Evolutionary conservation across 495 filamentous ascomycete species (phyloP).

Genomic region (Hypoxylon intermedium): DNA sequence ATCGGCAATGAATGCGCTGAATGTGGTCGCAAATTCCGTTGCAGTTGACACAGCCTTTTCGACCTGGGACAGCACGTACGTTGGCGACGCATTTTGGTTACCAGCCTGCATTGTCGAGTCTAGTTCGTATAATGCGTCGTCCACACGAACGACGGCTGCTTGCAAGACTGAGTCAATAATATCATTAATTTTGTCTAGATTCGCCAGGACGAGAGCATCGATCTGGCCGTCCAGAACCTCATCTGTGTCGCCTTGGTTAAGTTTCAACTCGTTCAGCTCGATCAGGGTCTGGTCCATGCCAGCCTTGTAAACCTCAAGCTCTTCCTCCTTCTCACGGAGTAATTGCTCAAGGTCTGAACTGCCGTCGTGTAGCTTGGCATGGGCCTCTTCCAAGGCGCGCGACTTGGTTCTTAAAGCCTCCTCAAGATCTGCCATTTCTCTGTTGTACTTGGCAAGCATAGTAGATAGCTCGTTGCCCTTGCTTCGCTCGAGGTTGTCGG

Average conservation of each 20-base stretch:
- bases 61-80: constrained; percentile 93
- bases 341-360: constrained; percentile 83
- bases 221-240: constrained; percentile 87
- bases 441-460: constrained; percentile 93
- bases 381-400: constrained; percentile 83
- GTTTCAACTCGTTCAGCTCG: constrained; percentile 83
- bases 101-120: constrained; percentile 98
- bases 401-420: constrained; percentile 90
- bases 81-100: constrained; percentile 96
- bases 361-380: constrained; percentile 76
- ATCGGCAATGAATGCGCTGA: constrained; percentile 97
- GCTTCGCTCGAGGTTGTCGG: constrained; percentile 87
- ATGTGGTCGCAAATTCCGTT: constrained; percentile 94
- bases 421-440: constrained; percentile 95
- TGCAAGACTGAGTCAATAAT: constrained; percentile 97
- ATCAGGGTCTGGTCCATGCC: constrained; percentile 95
- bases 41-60: constrained; percentile 95
- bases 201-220: constrained; percentile 82
- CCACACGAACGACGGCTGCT: constrained; percentile 90
- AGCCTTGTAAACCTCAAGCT: constrained; percentile 94
- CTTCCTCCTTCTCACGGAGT: constrained; percentile 92
- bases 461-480: constrained; percentile 94
- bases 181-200: constrained; percentile 91
- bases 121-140: constrained; percentile 95
- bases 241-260: constrained; percentile 75